Evolutionary conservation across 2,329 filamentous ascomycete species (phyloP), one percentile per base, ranked within the genome.

Genomic region (Talaromyces sp.): DNA sequence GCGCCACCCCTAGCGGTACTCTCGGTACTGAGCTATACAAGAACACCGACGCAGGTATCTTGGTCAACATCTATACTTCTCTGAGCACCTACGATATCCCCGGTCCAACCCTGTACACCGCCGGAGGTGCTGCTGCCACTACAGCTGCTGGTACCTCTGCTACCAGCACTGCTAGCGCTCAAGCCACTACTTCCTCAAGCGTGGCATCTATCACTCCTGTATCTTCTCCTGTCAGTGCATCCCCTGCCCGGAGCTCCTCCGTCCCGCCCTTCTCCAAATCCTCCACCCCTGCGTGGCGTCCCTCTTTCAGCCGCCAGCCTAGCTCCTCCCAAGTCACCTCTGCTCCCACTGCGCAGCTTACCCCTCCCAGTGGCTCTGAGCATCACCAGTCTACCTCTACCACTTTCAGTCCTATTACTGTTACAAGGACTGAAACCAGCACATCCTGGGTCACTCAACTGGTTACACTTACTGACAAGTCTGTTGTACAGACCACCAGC

Each of bases 61-160:
- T 76, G 55, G 72, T 85, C 77, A 82, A 82, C 77, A 78, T 87
- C 70, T 86, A 86, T 78, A 63, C 72, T 48, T 63, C 68, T 32
- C 65, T 80, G 52, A 66, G 63, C 58, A 71, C 65, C 37, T 84
- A 84, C 65, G 59, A 65, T 19, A 82, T 83, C 39, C 81, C 81
- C 19, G 82, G 82, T 16, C 81, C 81, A 29, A 62, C 70, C 51
- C 52, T 73, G 51, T 72, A 65, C 60, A 61, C 61, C 19, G 36
- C 56, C 14, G 39, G 60, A 14, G 45, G 62, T 17, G 44, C 58
- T 42, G 27, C 52, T 22, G 43, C 61, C 22, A 22, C 53, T 17
- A 49, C 54, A n/a, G 47, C 55, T 17, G 19, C 47, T 27, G 33
- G 48, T 47, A 47, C 53, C 41, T 51, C 54, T 5, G 29, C 45